Base-by-base conservation (phyloP, 2,329 filamentous ascomycete genomes). In the Cercospora zeae-maydis region DNA sequence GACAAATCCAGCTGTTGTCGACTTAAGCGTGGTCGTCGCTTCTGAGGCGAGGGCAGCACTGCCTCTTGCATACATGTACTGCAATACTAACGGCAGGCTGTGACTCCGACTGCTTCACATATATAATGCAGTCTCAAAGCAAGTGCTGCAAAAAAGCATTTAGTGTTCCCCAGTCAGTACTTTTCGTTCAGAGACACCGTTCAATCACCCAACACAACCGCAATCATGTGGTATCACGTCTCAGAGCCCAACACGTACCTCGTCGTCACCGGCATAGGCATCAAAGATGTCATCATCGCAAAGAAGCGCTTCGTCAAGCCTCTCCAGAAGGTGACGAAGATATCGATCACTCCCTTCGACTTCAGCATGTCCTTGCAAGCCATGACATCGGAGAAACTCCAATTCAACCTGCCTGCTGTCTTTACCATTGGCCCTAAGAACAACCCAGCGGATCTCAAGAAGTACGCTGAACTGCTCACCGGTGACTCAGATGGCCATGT, bases 321-420 rank as follows among this genome's bases (percentile, higher is more conserved):
- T 60, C 86, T 90, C 66, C 89, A 93, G 77, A 83, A 86, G 68
- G 69, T 74, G 24, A 70, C 67, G 21, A 74, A 73, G 64, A 67
- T 74, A 59, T 67, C 68, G 47, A 73, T 73, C 68, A 73, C 73
- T 8, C 89, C 89, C 0, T 90, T 91, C 73, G 91, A 96, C 77
- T 93, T 95, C 77, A 86, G 84, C 63, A 90, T 96, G 83, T 87
- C 87, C 61, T 80, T 96, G 1, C 90, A 93, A 74, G 91, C 91
- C 61, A 96, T 96, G 91, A 96, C 91, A 16, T 86, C 88, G 70
- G 92, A 96, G 79, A 96, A 96, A 76, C 83, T 95, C 2, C 89
- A 93, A 67, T 93, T 95, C 74, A 82, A 87, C 4, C 83, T 95
- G 0, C 91, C 91, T 2, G 90, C 92, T 10, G 90, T 95, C 66